A percentile compares a stretch with the other conserved stretches of the same genome.
Evolutionary conservation across 441 rosid species (phyloP).

Genomic region (Biscutella laevigata): DNA sequence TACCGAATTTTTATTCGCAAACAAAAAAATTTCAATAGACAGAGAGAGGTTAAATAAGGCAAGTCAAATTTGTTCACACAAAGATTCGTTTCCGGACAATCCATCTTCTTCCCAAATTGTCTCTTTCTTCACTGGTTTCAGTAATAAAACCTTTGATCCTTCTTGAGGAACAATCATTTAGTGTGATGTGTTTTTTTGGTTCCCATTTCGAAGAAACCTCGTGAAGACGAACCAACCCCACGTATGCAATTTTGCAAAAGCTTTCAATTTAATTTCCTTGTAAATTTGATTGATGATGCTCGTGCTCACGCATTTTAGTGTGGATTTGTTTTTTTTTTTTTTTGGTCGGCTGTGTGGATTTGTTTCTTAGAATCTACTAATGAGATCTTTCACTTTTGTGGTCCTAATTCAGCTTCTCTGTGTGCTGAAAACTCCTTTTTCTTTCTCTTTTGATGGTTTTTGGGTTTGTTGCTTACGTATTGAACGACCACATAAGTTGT

Average conservation of each 20-base stretch:
- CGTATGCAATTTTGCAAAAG: constrained; percentile 16
- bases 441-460: background rate
- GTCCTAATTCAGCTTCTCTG: constrained; percentile 20
- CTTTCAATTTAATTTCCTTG: too few relatives aligned
- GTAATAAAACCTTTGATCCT: constrained; percentile 27
- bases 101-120: constrained; percentile 14
- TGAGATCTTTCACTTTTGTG: constrained; percentile 32
- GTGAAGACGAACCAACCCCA: constrained; percentile 22
- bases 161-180: too few relatives aligned
- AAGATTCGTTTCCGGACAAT: constrained; percentile 26
- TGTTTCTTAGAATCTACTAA: constrained; percentile 38
- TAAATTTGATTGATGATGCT: constrained; percentile 3
- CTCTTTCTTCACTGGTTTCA: constrained; percentile 46
- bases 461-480: background rate
- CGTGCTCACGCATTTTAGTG: constrained; percentile 9
- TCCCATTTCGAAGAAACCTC: constrained; percentile 19
- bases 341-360: too few relatives aligned
- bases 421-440: constrained; percentile 4
- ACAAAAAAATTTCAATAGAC: background rate
- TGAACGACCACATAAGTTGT: constrained; percentile 22
- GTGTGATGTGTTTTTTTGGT: too few relatives aligned
- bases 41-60: constrained; percentile 23
- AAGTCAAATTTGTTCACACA: constrained; percentile 17
- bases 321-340: too few relatives aligned
- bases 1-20: constrained; percentile 7